These are phyloP conservation scores for Neoarthrinium moseri DNA, from an alignment of 2,329 filamentous ascomycete genomes.

Conservation along the genomic window DNA sequence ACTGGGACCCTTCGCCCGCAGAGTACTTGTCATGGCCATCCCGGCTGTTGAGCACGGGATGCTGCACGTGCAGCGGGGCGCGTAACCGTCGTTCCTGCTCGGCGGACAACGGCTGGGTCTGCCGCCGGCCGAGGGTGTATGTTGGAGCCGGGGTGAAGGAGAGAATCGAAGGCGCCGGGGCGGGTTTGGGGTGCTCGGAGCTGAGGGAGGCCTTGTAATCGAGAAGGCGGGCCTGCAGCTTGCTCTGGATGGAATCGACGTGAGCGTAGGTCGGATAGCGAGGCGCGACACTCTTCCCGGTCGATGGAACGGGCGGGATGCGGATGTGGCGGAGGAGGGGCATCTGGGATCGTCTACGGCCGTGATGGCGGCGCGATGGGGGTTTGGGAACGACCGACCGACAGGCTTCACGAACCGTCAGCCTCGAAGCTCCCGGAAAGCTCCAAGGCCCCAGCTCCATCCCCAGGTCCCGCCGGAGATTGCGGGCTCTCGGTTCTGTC, in stretches of 20 bases:
- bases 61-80: slow-evolving; percentile 34
- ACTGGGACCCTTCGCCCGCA: slow-evolving; percentile 21
- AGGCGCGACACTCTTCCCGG: no score
- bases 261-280: slow-evolving; percentile 34
- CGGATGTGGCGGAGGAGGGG: slow-evolving; percentile 31
- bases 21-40: no score
- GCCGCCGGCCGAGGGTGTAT: slow-evolving; percentile 87
- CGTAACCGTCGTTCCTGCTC: slow-evolving; percentile 44
- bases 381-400: no score
- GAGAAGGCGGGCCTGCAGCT: slow-evolving; percentile 50
- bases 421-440: background rate
- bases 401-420: no score
- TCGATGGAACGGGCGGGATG: slow-evolving; percentile 33
- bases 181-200: slow-evolving; percentile 20
- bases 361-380: no score
- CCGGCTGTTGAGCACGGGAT: background rate
- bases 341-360: no score
- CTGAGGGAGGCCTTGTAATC: slow-evolving; percentile 47
- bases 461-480: slow-evolving; percentile 4
- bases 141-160: slow-evolving; percentile 81
- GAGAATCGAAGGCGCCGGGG: slow-evolving; percentile 69
- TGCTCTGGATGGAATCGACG: slow-evolving; percentile 35
- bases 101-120: slow-evolving; percentile 48
- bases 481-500: background rate
- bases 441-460: background rate